Percentiles rank a stretch among this genome's conserved stretches.
Evolutionary conservation across 306 rosid genomes (phyloP).

Genomic region (Parietaria judaica): DNA sequence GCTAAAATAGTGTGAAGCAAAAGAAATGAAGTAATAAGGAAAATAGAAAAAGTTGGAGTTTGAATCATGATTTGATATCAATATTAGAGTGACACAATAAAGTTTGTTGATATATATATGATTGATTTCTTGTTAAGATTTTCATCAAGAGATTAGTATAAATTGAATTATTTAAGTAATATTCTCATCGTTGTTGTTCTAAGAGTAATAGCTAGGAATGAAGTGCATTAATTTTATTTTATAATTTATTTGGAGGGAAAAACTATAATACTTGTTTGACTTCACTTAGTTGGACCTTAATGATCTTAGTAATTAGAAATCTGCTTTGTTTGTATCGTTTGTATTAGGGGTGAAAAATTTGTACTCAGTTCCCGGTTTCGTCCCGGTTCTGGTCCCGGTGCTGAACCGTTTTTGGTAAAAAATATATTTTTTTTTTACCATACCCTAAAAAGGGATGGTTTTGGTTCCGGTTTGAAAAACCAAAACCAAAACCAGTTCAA

Average conservation of each 20-base stretch:
- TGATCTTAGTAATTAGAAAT: neutral
- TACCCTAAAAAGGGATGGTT: no score
- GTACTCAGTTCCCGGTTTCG: no score
- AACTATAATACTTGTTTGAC: neutral
- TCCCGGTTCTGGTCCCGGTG: no score
- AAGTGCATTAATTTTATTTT: neutral
- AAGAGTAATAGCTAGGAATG: neutral
- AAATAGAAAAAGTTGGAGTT: neutral
- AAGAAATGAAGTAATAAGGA: neutral
- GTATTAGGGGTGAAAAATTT: no score
- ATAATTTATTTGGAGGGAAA: neutral
- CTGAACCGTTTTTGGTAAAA: no score
- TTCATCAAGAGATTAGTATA: neutral
- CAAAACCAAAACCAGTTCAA: no score
- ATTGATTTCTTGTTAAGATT: no score
- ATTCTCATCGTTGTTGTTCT: constrained; percentile 3
- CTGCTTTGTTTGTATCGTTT: neutral
- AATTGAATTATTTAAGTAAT: neutral
- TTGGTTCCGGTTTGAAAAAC: no score
- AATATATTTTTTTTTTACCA: no score
- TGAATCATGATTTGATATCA: neutral
- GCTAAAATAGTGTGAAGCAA: neutral
- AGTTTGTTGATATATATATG: neutral
- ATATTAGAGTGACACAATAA: neutral
- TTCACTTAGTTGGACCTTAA: constrained; percentile 1